Evolutionary conservation across 163 green algal genomes (phyloP).

Genomic region (Scenedesmus sp.): DNA sequence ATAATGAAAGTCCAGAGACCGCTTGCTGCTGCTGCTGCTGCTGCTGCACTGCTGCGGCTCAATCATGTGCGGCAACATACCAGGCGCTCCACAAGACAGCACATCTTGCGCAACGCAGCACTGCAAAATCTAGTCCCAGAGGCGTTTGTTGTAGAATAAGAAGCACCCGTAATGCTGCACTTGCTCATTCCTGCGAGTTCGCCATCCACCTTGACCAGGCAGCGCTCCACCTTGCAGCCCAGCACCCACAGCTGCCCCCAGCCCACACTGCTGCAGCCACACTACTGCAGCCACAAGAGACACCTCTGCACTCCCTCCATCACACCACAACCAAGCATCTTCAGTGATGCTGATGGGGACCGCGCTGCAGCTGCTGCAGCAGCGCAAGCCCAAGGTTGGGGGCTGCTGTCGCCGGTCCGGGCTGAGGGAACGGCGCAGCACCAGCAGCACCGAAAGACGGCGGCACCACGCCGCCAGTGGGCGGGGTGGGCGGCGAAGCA

Average conservation of each 20-base stretch:
- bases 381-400: conserved; percentile 39
- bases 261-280: background rate
- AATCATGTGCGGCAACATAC: background rate
- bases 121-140: background rate
- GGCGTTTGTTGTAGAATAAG: too few species aligned
- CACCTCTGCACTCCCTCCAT: background rate
- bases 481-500: background rate
- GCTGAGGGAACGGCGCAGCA: background rate
- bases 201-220: background rate
- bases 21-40: background rate
- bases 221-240: background rate
- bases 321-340: background rate
- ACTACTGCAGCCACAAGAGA: background rate
- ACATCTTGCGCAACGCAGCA: background rate
- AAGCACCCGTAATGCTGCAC: too few species aligned
- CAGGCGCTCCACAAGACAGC: background rate
- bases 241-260: background rate
- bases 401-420: background rate
- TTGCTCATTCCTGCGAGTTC: too few species aligned
- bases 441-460: background rate
- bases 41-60: background rate
- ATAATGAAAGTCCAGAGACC: too few species aligned
- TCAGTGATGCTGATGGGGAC: background rate
- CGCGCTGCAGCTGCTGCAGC: conserved; percentile 56
- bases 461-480: background rate